Evolutionary conservation across 176 grass and related monocot species (phyloP).

Genomic region (Zoysia japonica): DNA sequence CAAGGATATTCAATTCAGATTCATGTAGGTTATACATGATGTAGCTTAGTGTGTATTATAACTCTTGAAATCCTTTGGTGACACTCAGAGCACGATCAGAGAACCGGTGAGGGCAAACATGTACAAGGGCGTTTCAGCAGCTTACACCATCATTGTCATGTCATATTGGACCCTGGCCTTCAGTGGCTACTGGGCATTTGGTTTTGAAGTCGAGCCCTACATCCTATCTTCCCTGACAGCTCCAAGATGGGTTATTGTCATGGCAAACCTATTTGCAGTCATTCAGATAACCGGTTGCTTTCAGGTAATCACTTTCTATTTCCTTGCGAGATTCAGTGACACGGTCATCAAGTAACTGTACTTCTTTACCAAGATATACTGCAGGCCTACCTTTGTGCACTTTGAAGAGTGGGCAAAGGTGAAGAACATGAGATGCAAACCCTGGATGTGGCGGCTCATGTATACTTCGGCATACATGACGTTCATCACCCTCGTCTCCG

Average conservation of each 20-base stretch:
- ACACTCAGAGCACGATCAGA: slow-evolving; percentile 53
- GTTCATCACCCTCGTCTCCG: slow-evolving; percentile 50
- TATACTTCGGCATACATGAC: slow-evolving; percentile 62
- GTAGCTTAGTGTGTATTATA: not conserved
- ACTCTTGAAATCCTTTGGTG: not conserved
- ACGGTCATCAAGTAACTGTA: slow-evolving; percentile 9
- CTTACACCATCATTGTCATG: slow-evolving; percentile 59
- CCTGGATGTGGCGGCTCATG: slow-evolving; percentile 43
- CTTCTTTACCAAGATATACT: slow-evolving; percentile 63
- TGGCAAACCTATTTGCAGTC: slow-evolving; percentile 89
- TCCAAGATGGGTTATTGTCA: slow-evolving; percentile 67
- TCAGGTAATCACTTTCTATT: slow-evolving; percentile 52
- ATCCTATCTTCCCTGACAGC: slow-evolving; percentile 67
- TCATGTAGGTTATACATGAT: not conserved
- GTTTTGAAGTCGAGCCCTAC: slow-evolving; percentile 69
- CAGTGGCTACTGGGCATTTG: slow-evolving; percentile 80
- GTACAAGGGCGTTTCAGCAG: slow-evolving; percentile 63
- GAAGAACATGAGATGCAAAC: slow-evolving; percentile 21
- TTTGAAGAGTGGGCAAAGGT: slow-evolving; percentile 41
- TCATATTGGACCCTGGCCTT: slow-evolving; percentile 76
- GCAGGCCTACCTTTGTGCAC: slow-evolving; percentile 65
- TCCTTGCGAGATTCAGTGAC: not conserved
- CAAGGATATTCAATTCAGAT: not conserved
- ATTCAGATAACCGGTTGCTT: slow-evolving; percentile 86
- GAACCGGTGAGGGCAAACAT: slow-evolving; percentile 68